Percentiles rank a stretch among this genome's conserved stretches.
Evolutionary conservation across 768 basidiomycete genomes (phyloP).

Genomic region (Rhodotorula graminis): DNA sequence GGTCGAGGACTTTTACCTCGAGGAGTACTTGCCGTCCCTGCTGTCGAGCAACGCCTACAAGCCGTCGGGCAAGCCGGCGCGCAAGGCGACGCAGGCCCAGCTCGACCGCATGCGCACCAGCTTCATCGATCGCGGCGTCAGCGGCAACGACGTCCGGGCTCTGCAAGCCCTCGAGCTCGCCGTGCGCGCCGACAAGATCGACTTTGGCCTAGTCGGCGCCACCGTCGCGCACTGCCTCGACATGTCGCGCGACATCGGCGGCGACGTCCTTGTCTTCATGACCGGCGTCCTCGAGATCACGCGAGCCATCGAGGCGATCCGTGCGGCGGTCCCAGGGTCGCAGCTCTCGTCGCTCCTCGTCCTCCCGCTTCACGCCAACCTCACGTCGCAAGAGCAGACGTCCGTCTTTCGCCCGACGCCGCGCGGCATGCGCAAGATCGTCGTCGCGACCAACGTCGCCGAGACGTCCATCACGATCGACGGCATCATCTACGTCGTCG

Average conservation of each 20-base stretch:
- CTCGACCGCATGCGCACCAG: slow-evolving; percentile 53
- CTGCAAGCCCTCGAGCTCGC: slow-evolving; percentile 61
- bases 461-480: slow-evolving; percentile 68
- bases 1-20: slow-evolving; percentile 62
- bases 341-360: slow-evolving; percentile 33
- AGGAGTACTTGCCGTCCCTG: slow-evolving; percentile 60
- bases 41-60: slow-evolving; percentile 42
- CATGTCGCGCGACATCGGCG: slow-evolving; percentile 47
- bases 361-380: slow-evolving; percentile 81
- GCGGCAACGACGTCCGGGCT: slow-evolving; percentile 48
- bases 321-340: slow-evolving; percentile 37
- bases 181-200: slow-evolving; percentile 60
- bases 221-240: slow-evolving; percentile 45
- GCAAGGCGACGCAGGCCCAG: slow-evolving; percentile 53
- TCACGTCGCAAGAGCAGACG: slow-evolving; percentile 77
- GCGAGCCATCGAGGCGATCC: slow-evolving; percentile 41
- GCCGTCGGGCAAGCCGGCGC: slow-evolving; percentile 48
- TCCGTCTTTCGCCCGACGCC: slow-evolving; percentile 63
- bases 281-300: slow-evolving; percentile 66
- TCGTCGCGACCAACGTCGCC: slow-evolving; percentile 85
- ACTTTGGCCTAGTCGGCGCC: slow-evolving; percentile 68
- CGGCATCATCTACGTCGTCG: slow-evolving; percentile 90
- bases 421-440: slow-evolving; percentile 64
- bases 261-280: slow-evolving; percentile 78
- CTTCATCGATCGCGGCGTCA: slow-evolving; percentile 57